Conservation (phyloP, 257 asterid species). For the Mentha longifolia region DNA sequence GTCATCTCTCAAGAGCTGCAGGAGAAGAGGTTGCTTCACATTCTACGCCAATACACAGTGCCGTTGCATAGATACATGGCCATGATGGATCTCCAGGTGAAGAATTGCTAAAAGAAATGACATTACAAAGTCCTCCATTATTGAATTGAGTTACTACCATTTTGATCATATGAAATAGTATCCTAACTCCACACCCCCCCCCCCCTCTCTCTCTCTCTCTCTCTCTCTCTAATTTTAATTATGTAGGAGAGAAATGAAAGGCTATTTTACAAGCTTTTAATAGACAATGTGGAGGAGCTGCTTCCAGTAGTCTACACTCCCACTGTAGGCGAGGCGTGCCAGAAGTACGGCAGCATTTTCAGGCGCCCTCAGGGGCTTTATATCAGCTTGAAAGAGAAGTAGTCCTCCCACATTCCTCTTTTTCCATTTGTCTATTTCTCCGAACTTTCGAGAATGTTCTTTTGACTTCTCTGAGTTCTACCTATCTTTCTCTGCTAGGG, state of each 20-base stretch:
- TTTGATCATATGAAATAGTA: neutral
- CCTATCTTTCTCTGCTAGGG: conserved; percentile 48
- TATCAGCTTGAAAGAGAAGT: conserved; percentile 91
- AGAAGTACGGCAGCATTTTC: conserved; percentile 91
- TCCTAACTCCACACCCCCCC: neutral
- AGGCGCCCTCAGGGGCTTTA: conserved; percentile 93
- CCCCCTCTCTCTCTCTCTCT: too few relatives aligned
- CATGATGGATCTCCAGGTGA: conserved; percentile 98
- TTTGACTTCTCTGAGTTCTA: conserved; percentile 11
- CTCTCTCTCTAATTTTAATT: conserved; percentile 11
- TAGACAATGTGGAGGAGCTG: conserved; percentile 89
- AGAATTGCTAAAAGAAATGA: conserved; percentile 2
- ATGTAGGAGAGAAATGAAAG: conserved; percentile 84
- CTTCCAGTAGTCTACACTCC: conserved; percentile 94
- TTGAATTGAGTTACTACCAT: conserved; percentile 12
- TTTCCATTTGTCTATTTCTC: neutral
- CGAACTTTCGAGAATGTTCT: neutral
- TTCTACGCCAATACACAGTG: conserved; percentile 69
- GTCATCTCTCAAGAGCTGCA: conserved; percentile 75
- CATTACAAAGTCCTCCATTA: conserved; percentile 1
- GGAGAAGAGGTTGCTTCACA: conserved; percentile 79
- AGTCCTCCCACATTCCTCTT: conserved; percentile 7
- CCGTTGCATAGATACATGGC: conserved; percentile 92
- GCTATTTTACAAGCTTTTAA: conserved; percentile 90
- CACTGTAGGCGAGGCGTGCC: conserved; percentile 95